These are phyloP conservation scores for Saccharomyces hybrid DNA, from an alignment of 1,139 yeast genomes.

Conservation along the genomic window DNA sequence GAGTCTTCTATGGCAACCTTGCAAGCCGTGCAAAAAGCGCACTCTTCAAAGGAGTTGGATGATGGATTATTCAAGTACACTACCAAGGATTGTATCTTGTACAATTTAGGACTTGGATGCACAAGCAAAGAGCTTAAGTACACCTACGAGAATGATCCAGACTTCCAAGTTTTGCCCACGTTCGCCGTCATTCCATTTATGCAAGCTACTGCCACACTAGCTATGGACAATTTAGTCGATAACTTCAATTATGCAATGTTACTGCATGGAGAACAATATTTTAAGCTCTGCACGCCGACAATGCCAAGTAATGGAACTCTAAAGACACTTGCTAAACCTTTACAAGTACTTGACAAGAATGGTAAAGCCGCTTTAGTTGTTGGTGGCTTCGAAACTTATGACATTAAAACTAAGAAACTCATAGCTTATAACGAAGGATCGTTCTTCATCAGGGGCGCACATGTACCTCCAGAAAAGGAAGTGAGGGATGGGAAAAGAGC, in stretches of 20 bases:
- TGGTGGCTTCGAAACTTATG: slow-evolving; percentile 66
- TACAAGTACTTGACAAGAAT: slow-evolving; percentile 79
- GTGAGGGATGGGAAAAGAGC: slow-evolving; percentile 40
- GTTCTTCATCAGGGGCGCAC: slow-evolving; percentile 76
- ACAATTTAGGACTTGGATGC: slow-evolving; percentile 89
- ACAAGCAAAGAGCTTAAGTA: slow-evolving; percentile 68
- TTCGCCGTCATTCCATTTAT: slow-evolving; percentile 83
- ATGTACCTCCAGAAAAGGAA: slow-evolving; percentile 48
- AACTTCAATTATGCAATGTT: slow-evolving; percentile 85
- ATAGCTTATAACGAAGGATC: slow-evolving; percentile 80
- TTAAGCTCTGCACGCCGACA: slow-evolving; percentile 72
- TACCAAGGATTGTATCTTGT: slow-evolving; percentile 69
- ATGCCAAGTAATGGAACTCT: slow-evolving; percentile 66
- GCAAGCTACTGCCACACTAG: slow-evolving; percentile 46
- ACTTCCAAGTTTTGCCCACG: slow-evolving; percentile 87
- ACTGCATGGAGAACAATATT: slow-evolving; percentile 92
- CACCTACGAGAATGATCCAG: slow-evolving; percentile 66
- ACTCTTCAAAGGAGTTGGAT: slow-evolving; percentile 40
- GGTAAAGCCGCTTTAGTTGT: slow-evolving; percentile 81
- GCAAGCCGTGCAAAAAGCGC: slow-evolving; percentile 53
- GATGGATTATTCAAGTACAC: slow-evolving; percentile 40
- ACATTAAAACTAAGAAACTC: slow-evolving; percentile 60
- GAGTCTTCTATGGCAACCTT: slow-evolving; percentile 78
- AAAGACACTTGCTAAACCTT: slow-evolving; percentile 55
- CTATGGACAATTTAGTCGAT: slow-evolving; percentile 54